These are phyloP conservation scores for Crithidia fasciculata DNA, from an alignment of 208 protist species.

Conservation along the genomic window DNA sequence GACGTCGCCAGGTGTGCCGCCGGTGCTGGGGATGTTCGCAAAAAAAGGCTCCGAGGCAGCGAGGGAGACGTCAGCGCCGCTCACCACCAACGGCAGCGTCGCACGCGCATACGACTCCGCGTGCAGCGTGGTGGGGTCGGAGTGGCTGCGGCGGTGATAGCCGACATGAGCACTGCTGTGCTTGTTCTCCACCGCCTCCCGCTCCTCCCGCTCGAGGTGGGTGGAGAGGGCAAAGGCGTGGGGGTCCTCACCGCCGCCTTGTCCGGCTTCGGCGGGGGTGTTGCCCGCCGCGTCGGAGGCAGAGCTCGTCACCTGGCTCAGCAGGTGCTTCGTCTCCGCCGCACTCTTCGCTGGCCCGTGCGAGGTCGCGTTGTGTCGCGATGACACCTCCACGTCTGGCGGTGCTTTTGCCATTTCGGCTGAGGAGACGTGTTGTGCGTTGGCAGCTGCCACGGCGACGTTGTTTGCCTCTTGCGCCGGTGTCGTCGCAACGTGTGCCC, in stretches of 20 bases:
- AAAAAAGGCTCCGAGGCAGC: slow-evolving; percentile 14
- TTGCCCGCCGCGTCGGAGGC: not conserved
- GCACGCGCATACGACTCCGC: not conserved
- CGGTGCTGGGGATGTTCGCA: not conserved
- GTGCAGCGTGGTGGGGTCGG: not conserved
- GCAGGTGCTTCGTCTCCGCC: slow-evolving; percentile 14
- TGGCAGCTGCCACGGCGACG: not conserved
- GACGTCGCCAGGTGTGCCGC: slow-evolving; percentile 7
- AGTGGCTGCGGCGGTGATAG: not conserved
- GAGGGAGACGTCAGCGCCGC: not conserved
- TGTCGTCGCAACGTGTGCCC: not conserved
- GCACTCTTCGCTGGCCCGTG: not conserved
- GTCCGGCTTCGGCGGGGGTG: not conserved
- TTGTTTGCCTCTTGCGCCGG: not conserved
- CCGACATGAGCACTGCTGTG: not conserved
- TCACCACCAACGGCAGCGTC: slow-evolving; percentile 3
- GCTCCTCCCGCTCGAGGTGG: slow-evolving; percentile 10
- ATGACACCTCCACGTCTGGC: not conserved
- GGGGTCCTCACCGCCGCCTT: slow-evolving; percentile 2
- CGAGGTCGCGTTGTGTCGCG: slow-evolving; percentile 2
- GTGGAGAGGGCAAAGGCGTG: not conserved
- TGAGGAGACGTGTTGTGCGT: not conserved
- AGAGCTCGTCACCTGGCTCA: slow-evolving; percentile 7
- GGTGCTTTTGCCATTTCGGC: not conserved
- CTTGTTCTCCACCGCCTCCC: slow-evolving; percentile 6